These are phyloP conservation scores for Ceratobasidium sp. DNA, from an alignment of 1,284 basidiomycete genomes.

Conservation along the genomic window DNA sequence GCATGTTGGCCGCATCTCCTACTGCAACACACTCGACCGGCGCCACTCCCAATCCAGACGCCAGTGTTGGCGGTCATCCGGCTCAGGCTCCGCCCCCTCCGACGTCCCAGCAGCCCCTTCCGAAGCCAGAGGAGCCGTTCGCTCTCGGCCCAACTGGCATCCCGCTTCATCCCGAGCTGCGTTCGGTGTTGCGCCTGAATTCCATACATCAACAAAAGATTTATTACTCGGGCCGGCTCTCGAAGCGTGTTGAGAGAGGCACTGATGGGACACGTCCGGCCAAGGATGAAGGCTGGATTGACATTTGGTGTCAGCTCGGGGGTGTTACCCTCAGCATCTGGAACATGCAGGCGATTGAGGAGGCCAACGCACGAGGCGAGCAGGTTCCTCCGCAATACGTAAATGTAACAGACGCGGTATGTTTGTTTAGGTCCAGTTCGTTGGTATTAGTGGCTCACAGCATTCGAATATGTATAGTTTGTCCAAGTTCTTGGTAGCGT, in stretches of 20 bases:
- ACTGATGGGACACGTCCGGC: slow-evolving; percentile 74
- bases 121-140: slow-evolving; percentile 7
- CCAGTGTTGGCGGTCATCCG: slow-evolving; percentile 2
- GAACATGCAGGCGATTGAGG: slow-evolving; percentile 85
- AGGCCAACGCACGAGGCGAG: slow-evolving; percentile 76
- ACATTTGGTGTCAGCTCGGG: slow-evolving; percentile 93
- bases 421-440: slow-evolving; percentile 48
- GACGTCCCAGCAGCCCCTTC: background rate
- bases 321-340: slow-evolving; percentile 92
- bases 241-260: slow-evolving; percentile 73
- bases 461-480: slow-evolving; percentile 59
- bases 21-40: slow-evolving; percentile 3
- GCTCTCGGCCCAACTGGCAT: slow-evolving; percentile 34
- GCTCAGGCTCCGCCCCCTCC: background rate
- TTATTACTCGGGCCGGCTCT: slow-evolving; percentile 81
- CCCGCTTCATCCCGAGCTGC: slow-evolving; percentile 74
- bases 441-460: background rate
- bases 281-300: slow-evolving; percentile 84
- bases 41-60: slow-evolving; percentile 18
- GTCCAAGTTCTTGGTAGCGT: slow-evolving; percentile 75
- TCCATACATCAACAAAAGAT: slow-evolving; percentile 76
- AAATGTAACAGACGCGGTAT: slow-evolving; percentile 85
- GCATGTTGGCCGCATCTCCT: slow-evolving; percentile 8
- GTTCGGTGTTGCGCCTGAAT: slow-evolving; percentile 71
- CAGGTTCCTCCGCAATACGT: slow-evolving; percentile 87